phyloP scores from a whole-genome alignment of 164 flowering plant species.

The Chimonanthus salicifolius region DNA sequence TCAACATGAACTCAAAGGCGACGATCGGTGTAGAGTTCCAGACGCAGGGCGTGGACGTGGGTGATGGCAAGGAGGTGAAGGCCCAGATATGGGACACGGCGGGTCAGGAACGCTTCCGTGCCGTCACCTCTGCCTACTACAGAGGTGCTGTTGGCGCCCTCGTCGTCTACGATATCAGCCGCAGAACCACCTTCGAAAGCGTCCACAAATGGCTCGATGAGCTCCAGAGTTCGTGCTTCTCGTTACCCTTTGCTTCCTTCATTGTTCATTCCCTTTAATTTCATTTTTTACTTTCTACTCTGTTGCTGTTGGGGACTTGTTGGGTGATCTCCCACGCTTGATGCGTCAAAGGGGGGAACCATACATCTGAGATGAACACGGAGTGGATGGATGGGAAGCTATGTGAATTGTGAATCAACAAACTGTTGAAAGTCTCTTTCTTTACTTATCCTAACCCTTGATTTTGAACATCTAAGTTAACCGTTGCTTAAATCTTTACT shows the following conservation, averaged over 20 bases:
- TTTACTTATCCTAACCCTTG: too few relatives aligned
- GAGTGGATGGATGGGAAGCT: too few relatives aligned
- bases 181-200: slow-evolving; percentile 41
- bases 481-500: too few relatives aligned
- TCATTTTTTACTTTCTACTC: not conserved
- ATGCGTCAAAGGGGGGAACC: too few relatives aligned
- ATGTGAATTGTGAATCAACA: too few relatives aligned
- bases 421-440: too few relatives aligned
- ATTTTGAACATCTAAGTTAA: too few relatives aligned
- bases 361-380: too few relatives aligned
- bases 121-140: slow-evolving; percentile 49
- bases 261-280: not conserved
- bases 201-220: slow-evolving; percentile 44
- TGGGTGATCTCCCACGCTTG: too few relatives aligned
- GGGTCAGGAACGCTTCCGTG: slow-evolving; percentile 45
- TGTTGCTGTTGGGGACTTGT: not conserved
- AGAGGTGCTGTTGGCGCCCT: slow-evolving; percentile 51
- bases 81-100: slow-evolving; percentile 57
- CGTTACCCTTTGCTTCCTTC: too few relatives aligned
- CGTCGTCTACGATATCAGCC: slow-evolving; percentile 43
- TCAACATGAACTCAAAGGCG: slow-evolving; percentile 37
- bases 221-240: slow-evolving; percentile 31
- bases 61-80: slow-evolving; percentile 42
- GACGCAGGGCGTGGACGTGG: slow-evolving; percentile 43
- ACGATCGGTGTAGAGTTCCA: slow-evolving; percentile 47